Evolutionary conservation across 805 yeast species (phyloP).

Genomic region (Saccharomycopsis synnaedendra): DNA sequence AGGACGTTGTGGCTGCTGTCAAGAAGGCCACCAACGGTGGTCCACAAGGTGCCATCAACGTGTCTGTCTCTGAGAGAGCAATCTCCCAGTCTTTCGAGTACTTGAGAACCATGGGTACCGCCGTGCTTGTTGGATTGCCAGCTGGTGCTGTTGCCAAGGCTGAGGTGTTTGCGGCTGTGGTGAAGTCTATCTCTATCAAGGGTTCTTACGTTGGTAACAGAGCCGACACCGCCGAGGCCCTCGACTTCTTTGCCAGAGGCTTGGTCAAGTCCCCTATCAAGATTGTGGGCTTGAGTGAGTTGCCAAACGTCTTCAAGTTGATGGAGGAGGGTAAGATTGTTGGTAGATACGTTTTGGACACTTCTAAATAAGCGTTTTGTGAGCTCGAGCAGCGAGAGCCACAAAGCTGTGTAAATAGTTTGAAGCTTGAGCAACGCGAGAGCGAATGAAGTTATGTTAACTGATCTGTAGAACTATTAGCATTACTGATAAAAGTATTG

Average conservation of each 20-base stretch:
- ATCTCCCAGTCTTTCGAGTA: constrained; percentile 49
- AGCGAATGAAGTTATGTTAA: background rate
- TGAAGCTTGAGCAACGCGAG: background rate
- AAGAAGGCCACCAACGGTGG: constrained; percentile 56
- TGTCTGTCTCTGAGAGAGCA: constrained; percentile 62
- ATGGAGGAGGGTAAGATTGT: constrained; percentile 80
- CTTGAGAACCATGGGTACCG: constrained; percentile 58
- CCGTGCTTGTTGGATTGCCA: constrained; percentile 68
- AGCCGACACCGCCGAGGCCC: constrained; percentile 74
- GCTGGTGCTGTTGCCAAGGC: constrained; percentile 65
- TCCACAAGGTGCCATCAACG: constrained; percentile 66
- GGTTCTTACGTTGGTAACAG: constrained; percentile 89
- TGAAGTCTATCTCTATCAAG: constrained; percentile 56
- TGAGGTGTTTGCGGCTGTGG: constrained; percentile 62
- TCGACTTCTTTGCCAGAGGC: constrained; percentile 65
- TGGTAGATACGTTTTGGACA: constrained; percentile 83
- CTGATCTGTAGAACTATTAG: background rate
- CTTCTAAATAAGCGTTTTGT: background rate
- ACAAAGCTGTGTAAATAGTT: background rate
- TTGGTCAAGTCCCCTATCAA: constrained; percentile 62
- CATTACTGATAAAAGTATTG: background rate
- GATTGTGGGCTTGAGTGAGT: constrained; percentile 63
- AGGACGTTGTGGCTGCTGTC: constrained; percentile 45
- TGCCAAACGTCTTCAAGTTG: constrained; percentile 55
- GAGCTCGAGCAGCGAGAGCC: background rate